These are phyloP conservation scores for Aspergillus conjunctus DNA, from an alignment of 495 filamentous ascomycete genomes.

Conservation along the genomic window DNA sequence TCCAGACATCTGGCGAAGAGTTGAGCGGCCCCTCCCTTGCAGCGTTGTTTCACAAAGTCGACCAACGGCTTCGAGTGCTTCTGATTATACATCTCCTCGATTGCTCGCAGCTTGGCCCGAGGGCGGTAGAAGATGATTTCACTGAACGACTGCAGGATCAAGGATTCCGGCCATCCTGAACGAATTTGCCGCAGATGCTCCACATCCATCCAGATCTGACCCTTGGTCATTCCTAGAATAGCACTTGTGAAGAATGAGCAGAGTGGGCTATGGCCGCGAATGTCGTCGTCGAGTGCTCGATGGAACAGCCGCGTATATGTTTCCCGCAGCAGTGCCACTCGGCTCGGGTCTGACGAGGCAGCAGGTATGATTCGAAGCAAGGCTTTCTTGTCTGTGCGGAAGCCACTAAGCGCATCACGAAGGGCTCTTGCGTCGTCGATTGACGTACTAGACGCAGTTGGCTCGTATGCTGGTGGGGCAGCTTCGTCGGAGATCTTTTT, in stretches of 20 bases:
- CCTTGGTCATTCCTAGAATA: background rate
- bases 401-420: background rate
- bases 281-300: background rate
- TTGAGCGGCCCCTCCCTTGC: background rate
- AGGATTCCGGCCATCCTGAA: background rate
- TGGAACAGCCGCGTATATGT: background rate
- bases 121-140: background rate
- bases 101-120: background rate
- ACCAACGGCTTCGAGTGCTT: background rate
- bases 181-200: background rate
- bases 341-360: background rate
- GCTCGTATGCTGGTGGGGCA: background rate
- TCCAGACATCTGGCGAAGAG: background rate
- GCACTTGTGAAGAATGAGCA: background rate
- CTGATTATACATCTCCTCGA: background rate
- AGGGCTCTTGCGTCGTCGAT: background rate
- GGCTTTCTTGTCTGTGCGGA: background rate
- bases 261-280: background rate
- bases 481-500: background rate
- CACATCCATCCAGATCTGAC: background rate
- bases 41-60: background rate
- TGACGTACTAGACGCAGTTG: too few species aligned
- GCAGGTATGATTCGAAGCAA: background rate
- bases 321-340: background rate
- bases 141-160: background rate